phyloP scores from a whole-genome alignment of 192 early-diverging fungal species.

The Podila minutissima region DNA sequence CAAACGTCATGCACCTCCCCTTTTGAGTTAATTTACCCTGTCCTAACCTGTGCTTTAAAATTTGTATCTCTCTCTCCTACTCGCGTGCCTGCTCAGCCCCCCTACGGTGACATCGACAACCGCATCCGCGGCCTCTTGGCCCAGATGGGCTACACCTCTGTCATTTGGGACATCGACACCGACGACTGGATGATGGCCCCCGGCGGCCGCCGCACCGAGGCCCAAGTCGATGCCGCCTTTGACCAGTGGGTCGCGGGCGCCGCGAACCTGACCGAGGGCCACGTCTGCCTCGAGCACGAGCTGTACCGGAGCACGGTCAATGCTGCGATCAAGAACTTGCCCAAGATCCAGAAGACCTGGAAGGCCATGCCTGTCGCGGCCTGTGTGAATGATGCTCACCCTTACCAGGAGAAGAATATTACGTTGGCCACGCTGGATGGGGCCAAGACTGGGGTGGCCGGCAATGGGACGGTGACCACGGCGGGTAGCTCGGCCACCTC shows the following conservation, averaged over 20 bases:
- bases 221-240: constrained; percentile 47
- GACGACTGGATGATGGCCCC: constrained; percentile 59
- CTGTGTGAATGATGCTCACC: constrained; percentile 44
- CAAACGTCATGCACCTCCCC: background rate
- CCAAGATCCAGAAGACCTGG: constrained; percentile 42
- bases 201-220: constrained; percentile 17
- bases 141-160: constrained; percentile 53
- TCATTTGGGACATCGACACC: constrained; percentile 66
- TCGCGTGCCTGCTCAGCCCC: constrained; percentile 17
- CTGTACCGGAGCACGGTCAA: constrained; percentile 53
- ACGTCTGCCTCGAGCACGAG: constrained; percentile 59
- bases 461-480: background rate
- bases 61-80: background rate
- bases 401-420: constrained; percentile 49
- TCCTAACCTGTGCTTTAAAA: background rate
- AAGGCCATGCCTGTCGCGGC: constrained; percentile 44
- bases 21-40: background rate
- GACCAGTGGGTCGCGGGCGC: constrained; percentile 55
- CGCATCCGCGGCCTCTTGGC: constrained; percentile 33
- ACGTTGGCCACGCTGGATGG: constrained; percentile 31
- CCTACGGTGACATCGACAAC: constrained; percentile 34
- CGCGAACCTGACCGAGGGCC: constrained; percentile 48
- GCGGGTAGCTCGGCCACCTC: background rate
- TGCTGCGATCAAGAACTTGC: constrained; percentile 55
- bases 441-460: constrained; percentile 11